A percentile compares a stretch with the other conserved stretches of the same genome.
Conservation (phyloP, 177 flowering plant species). For the Tripterygium wilfordii region DNA sequence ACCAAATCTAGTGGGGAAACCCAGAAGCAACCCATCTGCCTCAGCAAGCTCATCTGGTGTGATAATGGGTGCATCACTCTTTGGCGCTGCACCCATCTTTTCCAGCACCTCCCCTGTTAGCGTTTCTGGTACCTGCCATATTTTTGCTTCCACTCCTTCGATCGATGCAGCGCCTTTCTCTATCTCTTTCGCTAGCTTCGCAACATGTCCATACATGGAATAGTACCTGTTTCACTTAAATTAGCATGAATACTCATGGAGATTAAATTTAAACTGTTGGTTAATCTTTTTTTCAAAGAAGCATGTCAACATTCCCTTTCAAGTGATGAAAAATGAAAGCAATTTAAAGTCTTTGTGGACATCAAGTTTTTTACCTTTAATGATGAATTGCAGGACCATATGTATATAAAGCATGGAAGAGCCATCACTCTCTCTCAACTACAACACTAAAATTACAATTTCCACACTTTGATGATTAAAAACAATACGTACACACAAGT, state of each 20-base stretch:
- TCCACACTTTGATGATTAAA: not conserved
- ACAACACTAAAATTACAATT: not conserved
- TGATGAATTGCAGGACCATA: conserved; percentile 15
- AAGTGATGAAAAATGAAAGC: conserved; percentile 10
- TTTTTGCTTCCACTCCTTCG: conserved; percentile 66
- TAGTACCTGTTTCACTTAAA: conserved; percentile 48
- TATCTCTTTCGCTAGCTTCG: conserved; percentile 66
- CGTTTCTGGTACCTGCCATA: conserved; percentile 95
- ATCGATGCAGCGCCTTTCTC: conserved; percentile 72
- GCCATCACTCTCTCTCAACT: conserved; percentile 4
- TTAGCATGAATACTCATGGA: too few species aligned
- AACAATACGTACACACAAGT: not conserved
- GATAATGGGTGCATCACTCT: conserved; percentile 71
- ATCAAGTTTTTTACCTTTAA: not conserved
- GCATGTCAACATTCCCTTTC: not conserved
- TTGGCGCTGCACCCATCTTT: conserved; percentile 90
- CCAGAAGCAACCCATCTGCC: conserved; percentile 85
- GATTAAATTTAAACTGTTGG: too few species aligned
- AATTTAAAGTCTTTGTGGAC: not conserved
- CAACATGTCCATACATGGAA: conserved; percentile 84
- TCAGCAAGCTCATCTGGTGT: conserved; percentile 71
- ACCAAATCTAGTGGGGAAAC: conserved; percentile 94
- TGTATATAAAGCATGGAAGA: not conserved
- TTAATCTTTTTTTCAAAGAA: too few species aligned
- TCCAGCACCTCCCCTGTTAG: conserved; percentile 71